Base-by-base conservation (phyloP, 495 filamentous ascomycete species). In the Cercophora samala region DNA sequence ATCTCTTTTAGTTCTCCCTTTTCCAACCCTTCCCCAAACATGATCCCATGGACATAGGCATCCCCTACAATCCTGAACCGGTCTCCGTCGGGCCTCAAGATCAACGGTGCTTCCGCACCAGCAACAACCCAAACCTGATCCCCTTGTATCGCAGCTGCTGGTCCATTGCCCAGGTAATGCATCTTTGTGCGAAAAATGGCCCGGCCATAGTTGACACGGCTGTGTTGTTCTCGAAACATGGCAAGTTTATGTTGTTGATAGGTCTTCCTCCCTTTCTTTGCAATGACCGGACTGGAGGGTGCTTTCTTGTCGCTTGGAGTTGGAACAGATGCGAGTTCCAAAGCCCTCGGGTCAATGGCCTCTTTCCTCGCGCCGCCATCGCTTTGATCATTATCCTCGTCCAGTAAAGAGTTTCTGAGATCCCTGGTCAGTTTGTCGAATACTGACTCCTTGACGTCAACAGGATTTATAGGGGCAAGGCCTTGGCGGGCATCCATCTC, bases 161-260 rank as follows among this genome's bases (percentile, higher is more conserved):
- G 63, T 4, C 63, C 63, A 53, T 64, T 64, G 15, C 63, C 63
- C 0, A 64, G 53, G 17, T 64, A 64, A 21, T 58, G 25, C 23
- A 32, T 2, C 23, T 64, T 51, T 37, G 62, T 64, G 18, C 62
- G 62, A 51, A 64, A 64, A n/a, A 64, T 64, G 51, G 62, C 62
- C 9, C 62, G 62, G 19, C 62, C 62, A 19, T 46, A 26, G 21
- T 46, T 56, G 21, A 56, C 25, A 22, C 6, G 24, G 21, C 54
- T 24, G 26, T 29, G 62, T 17, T 51, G 51, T 4, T 4, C 25
- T 17, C 24, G 46, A 4, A 64, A 21, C 13, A 51, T 23, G n/a
- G 61, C 61, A 13, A 51, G 29, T 32, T 32, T 32, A 3, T 32
- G 29, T 3, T 32, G 4, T 32, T 32, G 29, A 8, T 32, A 32